Percentiles rank a stretch among this genome's conserved stretches.
Conservation (phyloP, 768 basidiomycete genomes). For the Panaeolus cyanescens region DNA sequence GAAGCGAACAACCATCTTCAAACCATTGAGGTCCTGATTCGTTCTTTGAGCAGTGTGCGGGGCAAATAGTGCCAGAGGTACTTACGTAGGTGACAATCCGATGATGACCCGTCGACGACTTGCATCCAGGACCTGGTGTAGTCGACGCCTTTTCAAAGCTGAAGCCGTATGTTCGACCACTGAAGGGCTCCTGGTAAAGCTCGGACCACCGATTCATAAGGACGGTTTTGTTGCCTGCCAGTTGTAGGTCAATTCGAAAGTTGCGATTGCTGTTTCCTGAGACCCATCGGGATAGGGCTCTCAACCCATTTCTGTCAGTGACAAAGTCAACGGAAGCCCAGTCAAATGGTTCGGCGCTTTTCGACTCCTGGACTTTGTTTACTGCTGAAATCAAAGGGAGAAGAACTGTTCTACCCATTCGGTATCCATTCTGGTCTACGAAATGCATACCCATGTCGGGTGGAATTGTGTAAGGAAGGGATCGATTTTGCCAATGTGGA, state of each 20-base stretch:
- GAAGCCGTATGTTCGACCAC: slow-evolving; percentile 51
- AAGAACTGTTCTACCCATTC: slow-evolving; percentile 34
- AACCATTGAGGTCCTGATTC: slow-evolving; percentile 53
- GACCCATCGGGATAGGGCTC: slow-evolving; percentile 67
- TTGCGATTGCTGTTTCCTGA: slow-evolving; percentile 35
- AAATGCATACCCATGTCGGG: slow-evolving; percentile 52
- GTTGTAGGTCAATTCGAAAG: slow-evolving; percentile 73
- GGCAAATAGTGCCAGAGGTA: neutral
- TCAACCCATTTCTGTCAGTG: slow-evolving; percentile 66
- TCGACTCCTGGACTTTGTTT: slow-evolving; percentile 37
- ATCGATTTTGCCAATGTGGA: slow-evolving; percentile 51
- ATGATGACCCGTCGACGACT: slow-evolving; percentile 56
- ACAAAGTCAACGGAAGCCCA: slow-evolving; percentile 49
- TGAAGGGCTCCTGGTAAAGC: slow-evolving; percentile 32
- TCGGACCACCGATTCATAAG: slow-evolving; percentile 64
- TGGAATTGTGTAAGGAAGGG: slow-evolving; percentile 53
- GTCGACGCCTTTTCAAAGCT: slow-evolving; percentile 66
- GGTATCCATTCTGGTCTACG: slow-evolving; percentile 60
- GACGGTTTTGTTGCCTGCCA: slow-evolving; percentile 58
- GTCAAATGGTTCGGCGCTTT: slow-evolving; percentile 35
- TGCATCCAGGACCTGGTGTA: slow-evolving; percentile 46
- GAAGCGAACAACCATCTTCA: slow-evolving; percentile 61
- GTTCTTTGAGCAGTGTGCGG: neutral
- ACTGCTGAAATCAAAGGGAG: slow-evolving; percentile 65
- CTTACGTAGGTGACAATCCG: slow-evolving; percentile 66